phyloP scores from a whole-genome alignment of 1,139 yeast genomes.

The Candida sp. region DNA sequence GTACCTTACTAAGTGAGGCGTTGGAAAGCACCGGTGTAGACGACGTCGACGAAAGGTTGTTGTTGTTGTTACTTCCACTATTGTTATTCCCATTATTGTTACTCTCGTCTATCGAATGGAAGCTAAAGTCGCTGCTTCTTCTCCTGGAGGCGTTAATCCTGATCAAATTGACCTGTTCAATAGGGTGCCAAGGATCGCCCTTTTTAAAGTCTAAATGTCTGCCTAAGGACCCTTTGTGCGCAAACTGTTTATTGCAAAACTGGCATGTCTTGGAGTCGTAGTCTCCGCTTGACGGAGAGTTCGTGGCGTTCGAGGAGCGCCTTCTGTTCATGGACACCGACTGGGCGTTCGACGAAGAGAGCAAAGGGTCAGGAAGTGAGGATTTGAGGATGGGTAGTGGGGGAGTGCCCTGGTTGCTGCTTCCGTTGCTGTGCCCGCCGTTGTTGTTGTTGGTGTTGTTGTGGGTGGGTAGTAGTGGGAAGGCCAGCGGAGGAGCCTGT shows the following conservation, averaged over 20 bases:
- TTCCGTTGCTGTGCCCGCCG: not conserved
- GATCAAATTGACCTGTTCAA: slow-evolving; percentile 17
- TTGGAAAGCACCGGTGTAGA: not conserved
- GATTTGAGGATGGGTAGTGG: slow-evolving; percentile 9
- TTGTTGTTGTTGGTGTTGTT: not conserved
- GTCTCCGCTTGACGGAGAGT: not conserved
- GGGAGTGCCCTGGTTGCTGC: not conserved
- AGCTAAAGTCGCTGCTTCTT: slow-evolving; percentile 13
- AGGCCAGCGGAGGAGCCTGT: not conserved
- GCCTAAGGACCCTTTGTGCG: slow-evolving; percentile 20
- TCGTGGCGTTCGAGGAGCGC: not conserved
- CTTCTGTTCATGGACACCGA: slow-evolving; percentile 8
- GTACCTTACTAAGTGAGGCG: not conserved
- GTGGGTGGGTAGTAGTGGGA: slow-evolving; percentile 1
- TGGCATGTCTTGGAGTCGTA: slow-evolving; percentile 15
- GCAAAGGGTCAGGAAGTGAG: slow-evolving; percentile 7
- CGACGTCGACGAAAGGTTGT: not conserved
- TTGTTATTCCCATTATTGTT: not conserved
- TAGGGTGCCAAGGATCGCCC: slow-evolving; percentile 24
- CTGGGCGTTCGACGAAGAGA: not conserved
- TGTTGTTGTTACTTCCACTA: not conserved
- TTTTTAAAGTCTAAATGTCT: slow-evolving; percentile 23
- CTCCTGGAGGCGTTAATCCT: slow-evolving; percentile 15
- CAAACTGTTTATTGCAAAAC: slow-evolving; percentile 21
- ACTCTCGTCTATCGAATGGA: not conserved